Base-by-base conservation (phyloP, 2,329 filamentous ascomycete genomes). In the Beauveria sp. region DNA sequence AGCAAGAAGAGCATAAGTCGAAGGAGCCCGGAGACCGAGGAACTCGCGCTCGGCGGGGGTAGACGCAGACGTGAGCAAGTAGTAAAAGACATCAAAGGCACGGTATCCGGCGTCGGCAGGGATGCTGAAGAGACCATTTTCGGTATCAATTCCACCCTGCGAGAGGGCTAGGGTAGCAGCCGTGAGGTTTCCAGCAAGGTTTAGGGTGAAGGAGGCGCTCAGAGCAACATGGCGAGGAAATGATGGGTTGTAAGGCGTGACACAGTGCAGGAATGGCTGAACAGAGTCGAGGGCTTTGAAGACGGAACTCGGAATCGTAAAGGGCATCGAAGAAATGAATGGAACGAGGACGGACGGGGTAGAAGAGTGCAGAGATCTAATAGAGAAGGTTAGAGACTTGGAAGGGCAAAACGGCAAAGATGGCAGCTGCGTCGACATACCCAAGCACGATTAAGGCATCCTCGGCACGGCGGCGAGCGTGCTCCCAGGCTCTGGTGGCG, bases 81-180 rank as follows among this genome's bases (percentile, higher is more conserved):
- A 97, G 77, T 99, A 97, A 71, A 99, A 97, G 55, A 96, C 94
- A 70, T 99, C 93, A 67, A 99, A 99, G 3, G 93, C 94, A 64
- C 94, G 87, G 73, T 91, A 91, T 14, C 94, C 94, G 7, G 85
- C 70, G 70, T 96, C 86, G 0, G 86, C 75, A 0, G 94, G 90
- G 18, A 99, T 85, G 61, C 89, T 86, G 18, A 97, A 79, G 12
- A 99, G 79, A 47, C 93, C 94, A 64, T 85, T 85, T 22, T 81
- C 76, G 0, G 92, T 94, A 71, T 99, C 90, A 63, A 99, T 89
- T 20, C 94, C 94, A 3, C 91, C 89, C 44, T 91, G 89, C 0
- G 93, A 93, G 8, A 99, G 77, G 28, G 91, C 86, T 55, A 97
- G 74, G 2, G 85, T 83, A 28, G 91, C 88, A 1, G 84, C 88